A percentile compares a stretch with the other conserved stretches of the same genome.
These are phyloP conservation scores for Trebouxia sp. DNA, from an alignment of 139 green algal species.

Conservation along the genomic window DNA sequence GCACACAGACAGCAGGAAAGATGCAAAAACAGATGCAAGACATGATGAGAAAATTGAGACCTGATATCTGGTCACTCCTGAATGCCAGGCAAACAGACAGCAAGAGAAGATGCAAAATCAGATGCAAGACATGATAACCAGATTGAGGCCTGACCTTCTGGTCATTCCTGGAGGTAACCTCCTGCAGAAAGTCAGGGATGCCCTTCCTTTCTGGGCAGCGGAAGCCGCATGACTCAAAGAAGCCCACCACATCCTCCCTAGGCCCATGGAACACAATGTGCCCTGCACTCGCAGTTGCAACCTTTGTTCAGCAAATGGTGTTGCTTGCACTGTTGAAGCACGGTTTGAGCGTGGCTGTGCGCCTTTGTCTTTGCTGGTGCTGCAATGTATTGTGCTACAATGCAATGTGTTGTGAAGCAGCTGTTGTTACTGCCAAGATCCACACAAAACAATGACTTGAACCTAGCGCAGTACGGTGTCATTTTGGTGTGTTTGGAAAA, in stretches of 20 bases:
- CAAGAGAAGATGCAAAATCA: neutral
- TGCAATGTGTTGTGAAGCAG: neutral
- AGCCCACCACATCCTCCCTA: conserved; percentile 55
- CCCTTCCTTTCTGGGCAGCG: conserved; percentile 48
- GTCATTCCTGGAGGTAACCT: conserved; percentile 46
- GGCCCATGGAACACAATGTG: conserved; percentile 59
- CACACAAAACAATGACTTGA: neutral
- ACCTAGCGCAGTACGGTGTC: neutral
- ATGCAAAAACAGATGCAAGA: too few relatives aligned
- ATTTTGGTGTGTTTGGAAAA: neutral
- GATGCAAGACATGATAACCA: neutral
- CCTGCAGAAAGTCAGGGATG: conserved; percentile 72
- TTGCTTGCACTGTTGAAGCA: too few relatives aligned
- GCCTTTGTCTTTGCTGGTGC: neutral
- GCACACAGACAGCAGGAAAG: too few relatives aligned
- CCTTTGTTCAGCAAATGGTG: neutral
- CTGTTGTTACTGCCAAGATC: neutral
- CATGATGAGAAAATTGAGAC: too few relatives aligned
- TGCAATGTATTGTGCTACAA: neutral
- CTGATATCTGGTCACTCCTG: too few relatives aligned
- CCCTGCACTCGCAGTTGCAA: conserved; percentile 24
- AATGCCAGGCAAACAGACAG: neutral
- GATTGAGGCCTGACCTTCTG: conserved; percentile 8
- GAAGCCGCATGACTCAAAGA: conserved; percentile 65
- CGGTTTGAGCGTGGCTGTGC: too few relatives aligned